A percentile compares a stretch with the other conserved stretches of the same genome.
Evolutionary conservation across 1,284 basidiomycete genomes (phyloP).

Genomic region (Marasmius oreades): DNA sequence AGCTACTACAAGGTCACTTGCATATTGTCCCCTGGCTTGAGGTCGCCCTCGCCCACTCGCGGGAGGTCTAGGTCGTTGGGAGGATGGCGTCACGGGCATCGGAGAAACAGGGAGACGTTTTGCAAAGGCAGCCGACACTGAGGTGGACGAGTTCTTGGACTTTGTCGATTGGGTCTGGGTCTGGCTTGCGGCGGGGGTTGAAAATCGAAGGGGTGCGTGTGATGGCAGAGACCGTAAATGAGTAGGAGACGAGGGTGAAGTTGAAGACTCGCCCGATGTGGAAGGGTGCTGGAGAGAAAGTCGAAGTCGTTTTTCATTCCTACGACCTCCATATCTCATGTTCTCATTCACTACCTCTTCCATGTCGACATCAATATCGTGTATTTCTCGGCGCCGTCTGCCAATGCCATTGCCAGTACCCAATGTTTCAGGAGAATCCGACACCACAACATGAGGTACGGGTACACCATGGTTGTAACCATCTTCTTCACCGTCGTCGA

Average conservation of each 20-base stretch:
- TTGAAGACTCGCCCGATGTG: neutral
- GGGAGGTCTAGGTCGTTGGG: slow-evolving; percentile 54
- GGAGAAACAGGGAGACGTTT: slow-evolving; percentile 63
- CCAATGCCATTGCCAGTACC: slow-evolving; percentile 21
- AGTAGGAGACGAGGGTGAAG: slow-evolving; percentile 14
- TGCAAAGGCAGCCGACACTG: slow-evolving; percentile 40
- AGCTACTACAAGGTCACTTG: neutral
- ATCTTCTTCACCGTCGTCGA: slow-evolving; percentile 31
- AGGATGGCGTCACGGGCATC: slow-evolving; percentile 45
- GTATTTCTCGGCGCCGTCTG: slow-evolving; percentile 26
- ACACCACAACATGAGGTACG: neutral
- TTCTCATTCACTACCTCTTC: slow-evolving; percentile 7
- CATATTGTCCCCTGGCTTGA: neutral
- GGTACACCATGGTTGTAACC: neutral
- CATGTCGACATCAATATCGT: slow-evolving; percentile 15
- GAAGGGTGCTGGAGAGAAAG: neutral
- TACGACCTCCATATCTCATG: slow-evolving; percentile 11
- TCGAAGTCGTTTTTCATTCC: neutral
- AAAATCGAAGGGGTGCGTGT: slow-evolving; percentile 15
- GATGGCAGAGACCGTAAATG: slow-evolving; percentile 4
- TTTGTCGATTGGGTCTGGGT: neutral
- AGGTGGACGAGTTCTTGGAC: neutral
- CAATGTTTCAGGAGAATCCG: neutral
- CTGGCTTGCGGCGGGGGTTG: neutral
- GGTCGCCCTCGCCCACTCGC: slow-evolving; percentile 22